Conservation (phyloP, 371 early-diverging fungal species). For the Conidiobolus incongruus region DNA sequence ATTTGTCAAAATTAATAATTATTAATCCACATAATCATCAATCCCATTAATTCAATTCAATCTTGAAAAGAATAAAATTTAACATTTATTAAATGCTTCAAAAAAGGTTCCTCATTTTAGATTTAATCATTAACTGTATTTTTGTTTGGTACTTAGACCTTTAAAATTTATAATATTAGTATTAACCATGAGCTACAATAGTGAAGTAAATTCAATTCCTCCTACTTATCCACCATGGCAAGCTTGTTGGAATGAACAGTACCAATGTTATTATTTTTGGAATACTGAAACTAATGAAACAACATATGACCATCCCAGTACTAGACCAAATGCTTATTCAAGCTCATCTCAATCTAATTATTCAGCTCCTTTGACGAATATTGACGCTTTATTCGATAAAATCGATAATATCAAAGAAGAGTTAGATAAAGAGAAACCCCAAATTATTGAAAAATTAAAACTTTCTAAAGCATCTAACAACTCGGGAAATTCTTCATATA, state of each 20-base stretch:
- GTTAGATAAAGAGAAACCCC: not conserved
- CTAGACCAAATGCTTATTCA: not conserved
- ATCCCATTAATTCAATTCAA: too few species aligned
- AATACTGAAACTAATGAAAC: slow-evolving; percentile 31
- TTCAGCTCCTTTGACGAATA: not conserved
- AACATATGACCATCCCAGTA: slow-evolving; percentile 14
- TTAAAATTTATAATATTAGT: too few species aligned
- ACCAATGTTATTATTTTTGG: slow-evolving; percentile 31
- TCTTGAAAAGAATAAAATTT: too few species aligned
- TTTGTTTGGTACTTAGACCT: too few species aligned
- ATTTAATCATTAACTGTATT: too few species aligned
- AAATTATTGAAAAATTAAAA: too few species aligned
- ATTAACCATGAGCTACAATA: too few species aligned
- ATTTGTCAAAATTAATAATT: too few species aligned
- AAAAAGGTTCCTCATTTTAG: too few species aligned
- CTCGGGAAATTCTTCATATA: not conserved
- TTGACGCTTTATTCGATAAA: slow-evolving; percentile 1
- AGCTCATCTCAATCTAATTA: slow-evolving; percentile 1
- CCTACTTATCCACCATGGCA: slow-evolving; percentile 13
- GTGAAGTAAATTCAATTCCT: too few species aligned
- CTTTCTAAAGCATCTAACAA: not conserved
- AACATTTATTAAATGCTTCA: too few species aligned
- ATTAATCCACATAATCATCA: too few species aligned
- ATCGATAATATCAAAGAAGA: not conserved
- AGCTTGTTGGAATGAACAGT: slow-evolving; percentile 22